These are phyloP conservation scores for Serendipita sp. DNA, from an alignment of 768 basidiomycete species.

Conservation along the genomic window DNA sequence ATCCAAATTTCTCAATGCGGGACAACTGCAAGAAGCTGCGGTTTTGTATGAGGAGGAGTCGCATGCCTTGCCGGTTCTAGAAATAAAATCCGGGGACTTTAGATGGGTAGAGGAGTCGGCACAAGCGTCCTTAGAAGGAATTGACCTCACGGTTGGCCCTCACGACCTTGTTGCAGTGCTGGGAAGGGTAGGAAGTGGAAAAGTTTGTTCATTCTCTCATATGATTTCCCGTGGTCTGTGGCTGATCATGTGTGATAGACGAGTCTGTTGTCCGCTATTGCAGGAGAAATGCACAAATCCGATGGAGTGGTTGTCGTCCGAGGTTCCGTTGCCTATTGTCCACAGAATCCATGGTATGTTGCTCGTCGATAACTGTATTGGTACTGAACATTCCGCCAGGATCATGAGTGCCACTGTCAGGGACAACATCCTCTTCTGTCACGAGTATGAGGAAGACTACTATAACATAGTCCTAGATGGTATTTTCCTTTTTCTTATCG, in stretches of 20 bases:
- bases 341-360: slow-evolving; percentile 69
- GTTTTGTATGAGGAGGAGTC: slow-evolving; percentile 26
- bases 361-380: neutral
- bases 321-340: slow-evolving; percentile 66
- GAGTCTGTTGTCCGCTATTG: slow-evolving; percentile 59
- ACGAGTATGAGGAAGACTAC: slow-evolving; percentile 71
- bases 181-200: slow-evolving; percentile 83
- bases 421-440: slow-evolving; percentile 86
- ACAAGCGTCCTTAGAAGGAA: slow-evolving; percentile 56
- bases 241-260: slow-evolving; percentile 26
- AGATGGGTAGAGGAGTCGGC: slow-evolving; percentile 37
- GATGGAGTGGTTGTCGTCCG: slow-evolving; percentile 57
- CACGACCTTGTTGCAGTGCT: slow-evolving; percentile 76
- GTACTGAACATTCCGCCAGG: slow-evolving; percentile 24
- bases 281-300: slow-evolving; percentile 69
- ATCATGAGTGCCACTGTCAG: slow-evolving; percentile 72
- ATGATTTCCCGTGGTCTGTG: slow-evolving; percentile 7
- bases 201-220: slow-evolving; percentile 30
- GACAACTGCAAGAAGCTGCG: slow-evolving; percentile 67
- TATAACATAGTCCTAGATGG: slow-evolving; percentile 74
- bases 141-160: slow-evolving; percentile 58
- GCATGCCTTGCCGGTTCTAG: slow-evolving; percentile 30
- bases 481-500: slow-evolving; percentile 14
- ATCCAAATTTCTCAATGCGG: slow-evolving; percentile 54
- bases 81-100: slow-evolving; percentile 65